phyloP scores from a whole-genome alignment of 2,329 filamentous ascomycete genomes.

The Colletotrichum navitas region DNA sequence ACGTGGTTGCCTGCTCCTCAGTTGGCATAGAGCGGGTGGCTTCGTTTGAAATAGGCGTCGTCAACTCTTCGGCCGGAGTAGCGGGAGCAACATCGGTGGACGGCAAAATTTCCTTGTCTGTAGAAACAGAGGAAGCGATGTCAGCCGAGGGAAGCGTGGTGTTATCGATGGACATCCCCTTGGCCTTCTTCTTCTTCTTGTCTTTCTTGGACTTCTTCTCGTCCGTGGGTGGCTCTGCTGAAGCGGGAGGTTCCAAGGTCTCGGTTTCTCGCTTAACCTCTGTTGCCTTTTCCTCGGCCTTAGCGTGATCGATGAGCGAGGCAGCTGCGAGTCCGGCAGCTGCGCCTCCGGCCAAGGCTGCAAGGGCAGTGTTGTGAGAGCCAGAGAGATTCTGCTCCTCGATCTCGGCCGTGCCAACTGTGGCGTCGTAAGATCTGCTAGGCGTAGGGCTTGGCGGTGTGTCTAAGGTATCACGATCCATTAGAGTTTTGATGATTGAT shows the following conservation, averaged over 20 bases:
- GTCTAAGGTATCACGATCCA: slow-evolving; percentile 43
- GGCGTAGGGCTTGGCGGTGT: slow-evolving; percentile 47
- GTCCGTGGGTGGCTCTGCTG: slow-evolving; percentile 6
- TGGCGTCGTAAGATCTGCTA: slow-evolving; percentile 42
- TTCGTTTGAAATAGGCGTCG: not conserved
- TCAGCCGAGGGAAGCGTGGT: not conserved
- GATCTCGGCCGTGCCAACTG: slow-evolving; percentile 43
- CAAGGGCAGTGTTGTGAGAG: slow-evolving; percentile 3
- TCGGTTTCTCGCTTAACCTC: slow-evolving; percentile 23
- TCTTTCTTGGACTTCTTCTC: slow-evolving; percentile 49
- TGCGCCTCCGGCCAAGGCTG: slow-evolving; percentile 18
- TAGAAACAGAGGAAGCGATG: not conserved
- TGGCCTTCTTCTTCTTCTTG: slow-evolving; percentile 47
- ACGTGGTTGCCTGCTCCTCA: not conserved
- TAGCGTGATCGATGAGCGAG: not conserved
- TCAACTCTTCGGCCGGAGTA: not conserved
- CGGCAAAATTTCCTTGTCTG: not conserved
- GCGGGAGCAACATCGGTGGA: not conserved
- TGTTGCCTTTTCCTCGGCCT: not conserved
- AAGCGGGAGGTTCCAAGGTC: not conserved
- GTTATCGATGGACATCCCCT: not conserved
- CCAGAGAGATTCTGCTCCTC: slow-evolving; percentile 46
- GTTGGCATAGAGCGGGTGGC: not conserved
- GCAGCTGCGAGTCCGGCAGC: slow-evolving; percentile 24
- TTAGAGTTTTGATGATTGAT: slow-evolving; percentile 48